Evolutionary conservation across 2,329 filamentous ascomycete genomes (phyloP).

Genomic region (Ascomycota sp.): DNA sequence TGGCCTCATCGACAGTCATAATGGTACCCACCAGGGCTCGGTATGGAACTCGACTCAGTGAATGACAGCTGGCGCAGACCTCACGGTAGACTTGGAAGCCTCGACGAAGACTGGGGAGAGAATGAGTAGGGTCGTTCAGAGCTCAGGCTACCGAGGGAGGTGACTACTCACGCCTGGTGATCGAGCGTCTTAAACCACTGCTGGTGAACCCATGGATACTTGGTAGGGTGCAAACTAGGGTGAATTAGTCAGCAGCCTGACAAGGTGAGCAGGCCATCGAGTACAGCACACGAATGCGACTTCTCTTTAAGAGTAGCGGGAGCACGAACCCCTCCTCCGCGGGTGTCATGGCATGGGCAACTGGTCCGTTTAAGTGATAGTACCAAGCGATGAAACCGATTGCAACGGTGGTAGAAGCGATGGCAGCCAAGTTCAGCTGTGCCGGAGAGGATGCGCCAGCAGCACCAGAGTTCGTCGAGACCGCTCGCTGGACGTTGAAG

Average conservation of each 20-base stretch:
- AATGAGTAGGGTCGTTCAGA: background rate
- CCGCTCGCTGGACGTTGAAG: slow-evolving; percentile 29
- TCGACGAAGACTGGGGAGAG: slow-evolving; percentile 59
- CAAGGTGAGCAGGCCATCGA: slow-evolving; percentile 4
- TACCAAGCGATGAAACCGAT: slow-evolving; percentile 90
- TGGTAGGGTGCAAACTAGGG: slow-evolving; percentile 65
- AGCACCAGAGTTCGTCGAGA: slow-evolving; percentile 56
- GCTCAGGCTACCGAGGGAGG: background rate
- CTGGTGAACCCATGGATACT: slow-evolving; percentile 90
- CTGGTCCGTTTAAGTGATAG: slow-evolving; percentile 84
- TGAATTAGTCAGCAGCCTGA: slow-evolving; percentile 8
- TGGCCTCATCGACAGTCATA: slow-evolving; percentile 95
- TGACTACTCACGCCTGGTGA: slow-evolving; percentile 62
- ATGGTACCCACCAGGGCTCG: slow-evolving; percentile 74
- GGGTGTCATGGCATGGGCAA: slow-evolving; percentile 73
- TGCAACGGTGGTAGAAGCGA: slow-evolving; percentile 69
- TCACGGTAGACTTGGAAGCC: slow-evolving; percentile 99
- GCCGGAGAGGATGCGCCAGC: slow-evolving; percentile 50
- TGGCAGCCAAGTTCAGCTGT: slow-evolving; percentile 70
- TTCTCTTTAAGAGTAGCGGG: background rate
- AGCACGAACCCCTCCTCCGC: slow-evolving; percentile 89
- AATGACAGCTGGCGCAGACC: slow-evolving; percentile 96
- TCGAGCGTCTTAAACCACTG: slow-evolving; percentile 93
- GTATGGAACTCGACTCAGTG: slow-evolving; percentile 83
- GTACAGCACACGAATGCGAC: slow-evolving; percentile 12